Conservation (phyloP, 495 filamentous ascomycete species). For the Daldinia caldariorum region DNA sequence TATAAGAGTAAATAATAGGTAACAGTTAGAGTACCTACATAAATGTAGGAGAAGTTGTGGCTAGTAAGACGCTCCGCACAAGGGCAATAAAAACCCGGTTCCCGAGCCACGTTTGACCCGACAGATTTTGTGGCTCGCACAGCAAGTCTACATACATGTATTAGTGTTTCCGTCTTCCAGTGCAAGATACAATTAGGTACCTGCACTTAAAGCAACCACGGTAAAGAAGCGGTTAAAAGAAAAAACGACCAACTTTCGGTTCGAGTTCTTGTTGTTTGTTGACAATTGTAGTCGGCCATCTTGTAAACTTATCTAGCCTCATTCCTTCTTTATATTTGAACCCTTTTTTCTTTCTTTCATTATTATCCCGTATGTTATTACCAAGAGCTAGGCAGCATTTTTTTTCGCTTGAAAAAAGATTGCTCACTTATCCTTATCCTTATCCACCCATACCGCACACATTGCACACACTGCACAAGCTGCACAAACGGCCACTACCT, state of each 20-base stretch:
- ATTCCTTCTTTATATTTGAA: not conserved
- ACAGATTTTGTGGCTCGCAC: not conserved
- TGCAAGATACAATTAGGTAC: not conserved
- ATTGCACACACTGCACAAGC: not conserved
- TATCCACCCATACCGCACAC: not conserved
- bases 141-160: too few species aligned
- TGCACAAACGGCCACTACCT: slow-evolving; percentile 8
- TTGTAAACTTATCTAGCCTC: not conserved
- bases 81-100: not conserved
- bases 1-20: too few species aligned
- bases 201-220: slow-evolving; percentile 17
- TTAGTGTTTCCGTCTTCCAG: not conserved
- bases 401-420: slow-evolving; percentile 18
- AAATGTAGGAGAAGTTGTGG: too few species aligned
- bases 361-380: slow-evolving; percentile 2
- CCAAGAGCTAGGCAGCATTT: slow-evolving; percentile 16
- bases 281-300: not conserved
- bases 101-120: not conserved
- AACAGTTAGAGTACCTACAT: too few species aligned
- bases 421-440: slow-evolving; percentile 18
- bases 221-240: slow-evolving; percentile 27
- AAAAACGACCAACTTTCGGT: slow-evolving; percentile 2
- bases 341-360: not conserved
- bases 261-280: not conserved
- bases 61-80: not conserved